Percentiles rank a stretch among this genome's conserved stretches.
Evolutionary conservation across 1,284 basidiomycete species (phyloP).

Genomic region (Papiliotrema flavescens): DNA sequence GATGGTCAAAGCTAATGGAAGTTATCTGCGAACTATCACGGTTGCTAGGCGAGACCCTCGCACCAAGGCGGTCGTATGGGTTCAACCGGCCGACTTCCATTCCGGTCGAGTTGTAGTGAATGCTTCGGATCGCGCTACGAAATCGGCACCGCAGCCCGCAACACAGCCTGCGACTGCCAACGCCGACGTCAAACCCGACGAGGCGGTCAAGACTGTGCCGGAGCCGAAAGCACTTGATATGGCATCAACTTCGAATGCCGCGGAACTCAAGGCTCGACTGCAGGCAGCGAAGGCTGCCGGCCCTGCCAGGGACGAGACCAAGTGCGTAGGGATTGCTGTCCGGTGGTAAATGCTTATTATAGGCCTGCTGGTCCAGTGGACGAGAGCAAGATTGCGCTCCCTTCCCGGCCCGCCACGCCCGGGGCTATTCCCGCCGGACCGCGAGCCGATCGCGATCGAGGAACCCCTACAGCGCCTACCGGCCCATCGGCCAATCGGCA

Average conservation of each 20-base stretch:
- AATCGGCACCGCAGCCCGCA: neutral
- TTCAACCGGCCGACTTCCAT: neutral
- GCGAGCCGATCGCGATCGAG: neutral
- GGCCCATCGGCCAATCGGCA: neutral
- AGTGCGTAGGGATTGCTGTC: neutral
- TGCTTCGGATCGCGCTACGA: neutral
- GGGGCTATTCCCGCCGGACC: neutral
- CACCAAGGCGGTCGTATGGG: neutral
- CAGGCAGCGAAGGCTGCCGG: neutral
- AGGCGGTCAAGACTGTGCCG: neutral
- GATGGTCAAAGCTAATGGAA: neutral
- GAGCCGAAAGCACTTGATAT: neutral
- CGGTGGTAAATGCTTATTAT: neutral
- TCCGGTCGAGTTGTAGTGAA: neutral
- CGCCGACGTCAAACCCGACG: neutral
- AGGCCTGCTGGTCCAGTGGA: neutral
- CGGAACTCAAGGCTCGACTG: neutral
- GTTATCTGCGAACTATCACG: neutral
- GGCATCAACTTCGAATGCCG: neutral
- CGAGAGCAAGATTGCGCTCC: neutral
- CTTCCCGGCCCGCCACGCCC: neutral
- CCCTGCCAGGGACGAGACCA: neutral
- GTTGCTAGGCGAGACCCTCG: neutral
- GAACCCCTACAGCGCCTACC: neutral
- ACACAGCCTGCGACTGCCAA: neutral